Evolutionary conservation across 345 rosid species (phyloP), one percentile per base, ranked within the genome.

Genomic region (Cochlearia excelsa): DNA sequence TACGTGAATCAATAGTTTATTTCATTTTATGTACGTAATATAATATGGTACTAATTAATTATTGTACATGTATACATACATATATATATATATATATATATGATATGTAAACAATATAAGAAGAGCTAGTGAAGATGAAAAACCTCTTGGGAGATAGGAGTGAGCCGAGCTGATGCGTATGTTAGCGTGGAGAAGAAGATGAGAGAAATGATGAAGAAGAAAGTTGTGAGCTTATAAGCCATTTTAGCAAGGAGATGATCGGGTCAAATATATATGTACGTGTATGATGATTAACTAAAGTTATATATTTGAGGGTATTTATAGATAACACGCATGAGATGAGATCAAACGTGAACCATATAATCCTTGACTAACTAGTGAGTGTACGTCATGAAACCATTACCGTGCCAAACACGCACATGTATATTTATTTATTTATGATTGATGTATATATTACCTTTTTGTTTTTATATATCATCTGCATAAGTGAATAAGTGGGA

Each of bases 131-230:
- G 44, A 46, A 55, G 8, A 37, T 16, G 47, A 57, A 31, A 27
- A 4, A 78, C 87, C 87, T 73, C 46, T 0, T 35, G 27, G 40
- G 75, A 75, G 49, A 67, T 52, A 3, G 88, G 79, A 45, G 10
- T 71, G 0, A 75, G 63, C 9, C 92, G 82, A 38, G 73, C 71
- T 54, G 68, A 54, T 16, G 82, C 68, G 63, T 58, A 45, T 67
- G 66, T 54, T 41, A 73, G 42, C 26, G 77, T 48, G 35, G 80
- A 74, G 54, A 76, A 59, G 39, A 85, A 73, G 56, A 83, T 71
- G 23, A 84, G 67, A 63, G 69, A 43, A 8, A 77, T 9, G 63
- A 78, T 7, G 66, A 77, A 51, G 31, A 68, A 48, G 46, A 34
- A 33, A 41, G 71, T 39, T 34, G 64, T 46, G 57, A 60, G 48